Percentiles rank a stretch among this genome's conserved stretches.
Evolutionary conservation across 306 rosid species (phyloP).

Genomic region (Casuarina cunninghamiana): DNA sequence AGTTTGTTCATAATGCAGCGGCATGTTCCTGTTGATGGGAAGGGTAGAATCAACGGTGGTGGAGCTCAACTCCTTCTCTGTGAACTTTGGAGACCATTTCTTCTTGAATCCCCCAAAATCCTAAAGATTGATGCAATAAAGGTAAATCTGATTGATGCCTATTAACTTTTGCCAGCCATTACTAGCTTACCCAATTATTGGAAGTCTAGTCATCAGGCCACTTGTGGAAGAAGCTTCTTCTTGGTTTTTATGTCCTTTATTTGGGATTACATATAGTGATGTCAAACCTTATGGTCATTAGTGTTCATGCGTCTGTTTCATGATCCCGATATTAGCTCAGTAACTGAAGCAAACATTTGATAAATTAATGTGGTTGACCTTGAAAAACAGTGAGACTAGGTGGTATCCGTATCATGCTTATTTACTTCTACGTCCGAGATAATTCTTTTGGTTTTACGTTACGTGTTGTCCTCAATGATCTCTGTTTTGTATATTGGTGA

Average conservation of each 20-base stretch:
- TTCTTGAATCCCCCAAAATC: neutral
- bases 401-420: neutral
- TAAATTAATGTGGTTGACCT: neutral
- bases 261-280: neutral
- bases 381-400: neutral
- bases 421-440: neutral
- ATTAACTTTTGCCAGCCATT: neutral
- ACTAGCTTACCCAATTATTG: neutral
- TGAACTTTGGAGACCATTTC: neutral
- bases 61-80: neutral
- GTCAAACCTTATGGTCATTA: neutral
- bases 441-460: neutral
- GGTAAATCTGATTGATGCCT: slow-evolving; percentile 40
- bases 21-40: slow-evolving; percentile 57
- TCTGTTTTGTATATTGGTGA: neutral
- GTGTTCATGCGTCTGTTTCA: neutral
- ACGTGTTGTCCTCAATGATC: neutral
- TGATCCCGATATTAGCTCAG: neutral
- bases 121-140: slow-evolving; percentile 33
- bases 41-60: slow-evolving; percentile 62
- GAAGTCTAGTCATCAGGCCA: neutral
- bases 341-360: neutral
- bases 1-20: slow-evolving; percentile 55
- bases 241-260: neutral
- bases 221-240: neutral